Evolutionary conservation across 2,329 filamentous ascomycete species (phyloP).

Genomic region (Fusarium begoniae): DNA sequence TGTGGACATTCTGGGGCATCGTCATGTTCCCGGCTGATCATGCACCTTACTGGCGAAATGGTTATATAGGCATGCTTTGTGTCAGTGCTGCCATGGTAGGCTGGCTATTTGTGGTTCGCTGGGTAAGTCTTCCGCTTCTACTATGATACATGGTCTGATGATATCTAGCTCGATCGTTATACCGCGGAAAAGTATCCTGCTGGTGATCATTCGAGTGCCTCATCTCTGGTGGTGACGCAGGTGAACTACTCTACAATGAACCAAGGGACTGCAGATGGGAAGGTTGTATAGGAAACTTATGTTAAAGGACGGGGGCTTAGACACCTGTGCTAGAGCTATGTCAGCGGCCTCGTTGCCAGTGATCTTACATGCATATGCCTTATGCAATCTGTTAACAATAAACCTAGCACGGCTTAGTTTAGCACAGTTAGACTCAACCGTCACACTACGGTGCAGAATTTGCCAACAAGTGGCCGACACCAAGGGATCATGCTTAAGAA

Average conservation of each 20-base stretch:
- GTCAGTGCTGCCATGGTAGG: not conserved
- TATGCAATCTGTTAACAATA: no score
- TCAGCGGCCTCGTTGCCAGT: not conserved
- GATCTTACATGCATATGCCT: not conserved
- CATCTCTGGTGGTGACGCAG: not conserved
- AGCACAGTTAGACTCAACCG: no score
- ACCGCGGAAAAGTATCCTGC: constrained; percentile 6
- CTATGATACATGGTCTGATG: not conserved
- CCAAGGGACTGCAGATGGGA: not conserved
- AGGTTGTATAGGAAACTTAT: not conserved
- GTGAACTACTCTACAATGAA: not conserved
- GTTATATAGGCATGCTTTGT: constrained; percentile 42
- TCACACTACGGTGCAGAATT: no score
- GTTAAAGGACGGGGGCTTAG: not conserved
- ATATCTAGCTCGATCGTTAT: constrained; percentile 3
- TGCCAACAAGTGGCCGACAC: no score
- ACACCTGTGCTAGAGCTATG: not conserved
- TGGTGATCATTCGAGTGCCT: not conserved
- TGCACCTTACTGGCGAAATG: constrained; percentile 52
- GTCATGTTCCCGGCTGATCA: constrained; percentile 53
- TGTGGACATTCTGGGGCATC: constrained; percentile 59
- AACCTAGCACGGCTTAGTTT: no score
- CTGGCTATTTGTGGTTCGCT: constrained; percentile 31
- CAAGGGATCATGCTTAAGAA: no score
- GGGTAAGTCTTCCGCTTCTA: not conserved